Evolutionary conservation across 192 early-diverging fungal genomes (phyloP).

Genomic region (Rhizophagus prolifer): DNA sequence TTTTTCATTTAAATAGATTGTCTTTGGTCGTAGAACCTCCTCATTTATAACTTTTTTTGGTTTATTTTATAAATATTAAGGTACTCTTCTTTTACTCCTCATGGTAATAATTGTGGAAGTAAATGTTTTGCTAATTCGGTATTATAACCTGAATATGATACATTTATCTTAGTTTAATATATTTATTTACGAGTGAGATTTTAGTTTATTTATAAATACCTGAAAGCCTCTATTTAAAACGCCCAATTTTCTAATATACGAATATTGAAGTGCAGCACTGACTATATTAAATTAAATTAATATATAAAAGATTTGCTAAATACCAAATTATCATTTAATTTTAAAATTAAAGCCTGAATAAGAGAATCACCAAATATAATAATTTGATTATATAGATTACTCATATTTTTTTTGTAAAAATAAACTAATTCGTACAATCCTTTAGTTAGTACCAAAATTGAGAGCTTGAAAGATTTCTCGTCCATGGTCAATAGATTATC

Average conservation of each 20-base stretch:
- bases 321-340: not conserved
- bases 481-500: no score
- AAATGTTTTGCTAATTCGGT: conserved; percentile 58
- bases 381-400: conserved; percentile 2
- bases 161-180: not conserved
- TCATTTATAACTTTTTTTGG: not conserved
- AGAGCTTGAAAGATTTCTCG: no score
- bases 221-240: conserved; percentile 79
- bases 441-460: no score
- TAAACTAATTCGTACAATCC: no score
- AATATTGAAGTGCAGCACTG: not conserved
- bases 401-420: not conserved
- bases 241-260: conserved; percentile 46
- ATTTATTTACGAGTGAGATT: not conserved
- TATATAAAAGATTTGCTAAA: no score
- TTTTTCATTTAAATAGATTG: not conserved
- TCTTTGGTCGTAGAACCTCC: not conserved
- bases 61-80: not conserved
- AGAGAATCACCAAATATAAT: conserved; percentile 16
- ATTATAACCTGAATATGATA: conserved; percentile 59
- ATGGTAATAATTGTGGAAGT: conserved; percentile 53
- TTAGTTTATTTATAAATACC: conserved; percentile 40
- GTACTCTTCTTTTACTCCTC: not conserved
- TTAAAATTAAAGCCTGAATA: not conserved
- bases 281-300: not conserved